Evolutionary conservation across 176 grass and related monocot genomes (phyloP), one percentile per base, ranked within the genome.

Genomic region (Zoysia japonica): DNA sequence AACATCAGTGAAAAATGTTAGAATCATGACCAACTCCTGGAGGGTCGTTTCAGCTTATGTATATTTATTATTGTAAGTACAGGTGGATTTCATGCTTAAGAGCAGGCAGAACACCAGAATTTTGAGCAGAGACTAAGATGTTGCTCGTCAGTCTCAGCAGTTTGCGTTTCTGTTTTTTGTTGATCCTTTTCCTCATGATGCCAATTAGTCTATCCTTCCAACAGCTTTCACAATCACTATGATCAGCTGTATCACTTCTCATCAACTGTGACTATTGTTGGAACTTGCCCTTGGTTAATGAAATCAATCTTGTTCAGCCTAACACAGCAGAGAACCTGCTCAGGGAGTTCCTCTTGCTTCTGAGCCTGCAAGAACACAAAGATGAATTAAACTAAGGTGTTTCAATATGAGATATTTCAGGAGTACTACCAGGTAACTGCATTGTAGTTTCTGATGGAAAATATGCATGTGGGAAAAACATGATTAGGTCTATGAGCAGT

Each of bases 291-390:
- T 38, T 93, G 59, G 77, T 95, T 86, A 63, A 79, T 14, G 37
- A 99, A 95, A 82, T 99, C 90, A 17, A 99, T 93, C 93, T 89
- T 99, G 88, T 95, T 89, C 64, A 99, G 78, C 73, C 96, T 95
- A 65, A 95, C 81, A 3, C 92, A 89, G 70, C 92, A 99, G 9
- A 95, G 88, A 61, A 99, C 90, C 72, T 99, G 96, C 75, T 99
- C 96, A 71, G 96, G 92, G 35, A 99, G 92, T 72, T 99, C 92
- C 41, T 93, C 90, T 72, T 89, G 90, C 84, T 93, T 99, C 56
- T 99, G 96, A 73, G 90, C 88, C 92, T 99, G 90, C 75, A 86
- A 28, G 4, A 66, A 2, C 0, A 20, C 45, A 46, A 70, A 56
- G 76, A 11, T 56, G 1, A 64, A 28, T 11, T 61, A 53, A 15